phyloP scores from a whole-genome alignment of 2,329 filamentous ascomycete species.

The Graphilbum sp. region DNA sequence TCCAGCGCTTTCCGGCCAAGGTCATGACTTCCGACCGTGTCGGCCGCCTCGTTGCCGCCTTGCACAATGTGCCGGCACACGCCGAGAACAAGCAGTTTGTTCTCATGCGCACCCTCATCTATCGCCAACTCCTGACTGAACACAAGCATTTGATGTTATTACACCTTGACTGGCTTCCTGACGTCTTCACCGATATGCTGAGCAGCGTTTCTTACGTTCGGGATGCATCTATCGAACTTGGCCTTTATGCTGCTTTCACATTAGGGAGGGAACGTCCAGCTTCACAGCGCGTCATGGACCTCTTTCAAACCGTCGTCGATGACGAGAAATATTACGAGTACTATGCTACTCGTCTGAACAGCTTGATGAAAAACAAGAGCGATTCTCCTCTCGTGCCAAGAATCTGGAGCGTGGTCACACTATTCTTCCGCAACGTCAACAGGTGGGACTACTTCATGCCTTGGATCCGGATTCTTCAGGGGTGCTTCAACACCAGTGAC shows the following conservation, averaged over 20 bases:
- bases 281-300: slow-evolving; percentile 47
- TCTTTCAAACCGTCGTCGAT: slow-evolving; percentile 42
- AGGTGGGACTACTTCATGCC: slow-evolving; percentile 58
- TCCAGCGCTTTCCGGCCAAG: slow-evolving; percentile 61
- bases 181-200: slow-evolving; percentile 69
- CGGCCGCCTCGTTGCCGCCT: slow-evolving; percentile 49
- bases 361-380: slow-evolving; percentile 50
- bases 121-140: slow-evolving; percentile 55
- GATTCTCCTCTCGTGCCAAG: slow-evolving; percentile 57
- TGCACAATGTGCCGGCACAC: slow-evolving; percentile 58
- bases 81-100: slow-evolving; percentile 63
- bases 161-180: slow-evolving; percentile 63
- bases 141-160: slow-evolving; percentile 52
- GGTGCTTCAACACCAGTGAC: slow-evolving; percentile 70
- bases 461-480: slow-evolving; percentile 67
- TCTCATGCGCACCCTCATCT: slow-evolving; percentile 61
- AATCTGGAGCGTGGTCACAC: slow-evolving; percentile 72
- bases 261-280: slow-evolving; percentile 55
- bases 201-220: slow-evolving; percentile 65
- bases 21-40: slow-evolving; percentile 59
- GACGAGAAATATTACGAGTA: slow-evolving; percentile 51
- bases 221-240: slow-evolving; percentile 55
- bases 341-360: slow-evolving; percentile 48
- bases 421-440: slow-evolving; percentile 55
- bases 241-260: slow-evolving; percentile 50